Base-by-base conservation (phyloP, 352 stramenopile genomes). In the Phytopythium chamaehyphon region DNA sequence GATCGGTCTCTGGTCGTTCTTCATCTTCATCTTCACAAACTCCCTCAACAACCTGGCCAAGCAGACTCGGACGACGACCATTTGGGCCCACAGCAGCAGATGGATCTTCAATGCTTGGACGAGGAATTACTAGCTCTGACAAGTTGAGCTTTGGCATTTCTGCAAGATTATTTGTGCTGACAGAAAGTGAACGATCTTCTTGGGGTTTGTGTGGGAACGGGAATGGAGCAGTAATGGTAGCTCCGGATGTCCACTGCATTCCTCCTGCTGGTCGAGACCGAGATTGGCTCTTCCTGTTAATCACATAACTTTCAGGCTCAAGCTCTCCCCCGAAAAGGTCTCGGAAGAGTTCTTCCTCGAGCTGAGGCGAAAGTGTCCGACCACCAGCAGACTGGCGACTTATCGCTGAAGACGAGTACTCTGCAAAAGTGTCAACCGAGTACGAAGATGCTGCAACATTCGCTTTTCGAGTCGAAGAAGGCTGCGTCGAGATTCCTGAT, bases 331-430 rank as follows among this genome's bases (percentile, higher is more conserved):
- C 57, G 44, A 89, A 87, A 12, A 89, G 59, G 21, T 89, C 76
- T 12, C 76, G 69, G 16, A 86, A 87, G 45, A 89, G 62, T 47
- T 89, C 76, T 59, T 89, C 76, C 14, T 89, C 75, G 40, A 76
- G 57, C 33, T 78, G 62, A 24, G 68, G 64, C 15, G 60, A 49
- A 43, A 53, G 38, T 37, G 26, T 28, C 16, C 7, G 23, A 3
- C 35, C 57, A 37, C 24, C 49, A 9, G 37, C 21, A 18, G 46
- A 47, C 37, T 39, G 55, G 36, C 42, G 35, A 10, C 24, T 45
- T 36, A 51, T 48, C 11, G 50, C 18, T 10, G 54, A 23, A 1
- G 55, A 60, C 0, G 73, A 87, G 51, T 61, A 76, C 35, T 87
- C 73, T 1, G 69, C 63, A 57, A 89, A 85, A 23, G 71, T 61